Percentiles rank a stretch among this genome's conserved stretches.
These are phyloP conservation scores for Cantharellus anzutake DNA, from an alignment of 768 basidiomycete species.

Conservation along the genomic window DNA sequence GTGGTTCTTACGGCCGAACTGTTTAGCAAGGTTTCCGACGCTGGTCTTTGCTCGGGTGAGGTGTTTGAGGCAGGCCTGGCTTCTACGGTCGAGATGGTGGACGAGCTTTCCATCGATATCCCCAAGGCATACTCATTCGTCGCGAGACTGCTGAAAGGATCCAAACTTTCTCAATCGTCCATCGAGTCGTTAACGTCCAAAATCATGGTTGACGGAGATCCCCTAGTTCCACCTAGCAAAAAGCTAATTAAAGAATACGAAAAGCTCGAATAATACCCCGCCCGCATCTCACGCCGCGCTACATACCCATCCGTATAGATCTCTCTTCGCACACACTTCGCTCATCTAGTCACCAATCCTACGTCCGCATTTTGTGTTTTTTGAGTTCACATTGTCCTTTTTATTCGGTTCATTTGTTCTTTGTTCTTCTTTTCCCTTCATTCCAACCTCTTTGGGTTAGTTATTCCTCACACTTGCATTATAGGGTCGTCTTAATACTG, in stretches of 20 bases:
- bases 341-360: neutral
- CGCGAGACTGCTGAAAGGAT: conserved; percentile 53
- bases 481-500: no score
- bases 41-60: conserved; percentile 36
- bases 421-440: no score
- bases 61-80: conserved; percentile 60
- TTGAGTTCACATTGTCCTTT: no score
- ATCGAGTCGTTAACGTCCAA: conserved; percentile 19
- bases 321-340: neutral
- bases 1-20: conserved; percentile 60
- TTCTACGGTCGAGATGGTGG: conserved; percentile 53
- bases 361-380: neutral
- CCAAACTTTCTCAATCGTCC: conserved; percentile 34
- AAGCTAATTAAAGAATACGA: conserved; percentile 17
- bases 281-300: no score
- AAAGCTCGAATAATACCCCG: neutral
- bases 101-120: conserved; percentile 79
- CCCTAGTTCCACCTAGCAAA: conserved; percentile 18
- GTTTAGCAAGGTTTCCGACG: conserved; percentile 41
- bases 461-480: no score
- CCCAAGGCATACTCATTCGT: conserved; percentile 68
- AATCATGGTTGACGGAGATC: conserved; percentile 20
- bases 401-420: no score
- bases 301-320: neutral
- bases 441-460: no score